Evolutionary conservation across 2,329 filamentous ascomycete species (phyloP).

Genomic region (Aspergillus sojae): DNA sequence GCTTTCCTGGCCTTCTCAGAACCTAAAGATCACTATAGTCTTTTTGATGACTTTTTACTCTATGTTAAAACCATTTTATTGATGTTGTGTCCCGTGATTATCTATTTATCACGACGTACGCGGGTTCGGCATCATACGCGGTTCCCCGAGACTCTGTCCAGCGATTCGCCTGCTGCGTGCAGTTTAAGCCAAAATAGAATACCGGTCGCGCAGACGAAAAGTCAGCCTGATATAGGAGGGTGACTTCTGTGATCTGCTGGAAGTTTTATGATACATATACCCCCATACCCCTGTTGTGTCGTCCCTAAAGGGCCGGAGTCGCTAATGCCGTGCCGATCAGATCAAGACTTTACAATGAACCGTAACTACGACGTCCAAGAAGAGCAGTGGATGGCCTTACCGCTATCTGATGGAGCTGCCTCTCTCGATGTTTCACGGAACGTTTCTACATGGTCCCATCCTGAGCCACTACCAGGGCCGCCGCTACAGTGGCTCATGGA

Average conservation of each 20-base stretch:
- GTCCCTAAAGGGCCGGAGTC: not conserved
- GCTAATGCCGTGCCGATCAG: not conserved
- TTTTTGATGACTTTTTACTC: too few relatives aligned
- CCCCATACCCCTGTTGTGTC: not conserved
- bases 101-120: not conserved
- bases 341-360: not conserved
- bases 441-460: not conserved
- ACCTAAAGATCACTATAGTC: too few relatives aligned
- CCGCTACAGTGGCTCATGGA: not conserved
- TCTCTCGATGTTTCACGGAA: not conserved
- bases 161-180: not conserved
- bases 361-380: not conserved
- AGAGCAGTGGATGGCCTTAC: not conserved
- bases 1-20: too few relatives aligned
- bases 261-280: not conserved
- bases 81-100: not conserved
- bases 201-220: not conserved
- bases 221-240: not conserved
- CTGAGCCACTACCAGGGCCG: not conserved
- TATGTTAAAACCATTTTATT: not conserved
- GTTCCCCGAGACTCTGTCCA: not conserved
- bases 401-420: not conserved
- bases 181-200: not conserved
- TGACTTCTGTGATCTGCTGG: not conserved
- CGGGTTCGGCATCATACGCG: not conserved